These are phyloP conservation scores for Aurinia saxatilis DNA, from an alignment of 345 rosid species.

Conservation along the genomic window DNA sequence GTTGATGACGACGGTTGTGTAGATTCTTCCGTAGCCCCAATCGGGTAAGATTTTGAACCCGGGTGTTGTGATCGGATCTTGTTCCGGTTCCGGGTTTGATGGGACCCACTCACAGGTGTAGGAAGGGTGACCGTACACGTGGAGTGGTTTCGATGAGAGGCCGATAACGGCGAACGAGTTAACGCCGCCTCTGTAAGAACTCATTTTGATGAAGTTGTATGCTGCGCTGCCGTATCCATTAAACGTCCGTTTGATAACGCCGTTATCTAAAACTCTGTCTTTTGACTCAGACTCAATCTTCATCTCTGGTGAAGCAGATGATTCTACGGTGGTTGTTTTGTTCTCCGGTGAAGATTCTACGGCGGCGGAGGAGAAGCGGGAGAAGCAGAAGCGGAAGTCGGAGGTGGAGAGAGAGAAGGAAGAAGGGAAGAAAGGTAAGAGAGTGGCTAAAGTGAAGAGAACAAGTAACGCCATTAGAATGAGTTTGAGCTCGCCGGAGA, in stretches of 20 bases:
- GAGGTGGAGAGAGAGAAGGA: conserved; percentile 22
- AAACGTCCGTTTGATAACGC: conserved; percentile 54
- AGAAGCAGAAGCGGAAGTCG: conserved; percentile 30
- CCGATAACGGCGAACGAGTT: conserved; percentile 68
- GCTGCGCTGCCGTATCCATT: conserved; percentile 67
- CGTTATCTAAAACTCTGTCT: conserved; percentile 39
- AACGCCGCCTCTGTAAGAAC: conserved; percentile 74
- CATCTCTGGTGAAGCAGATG: not conserved
- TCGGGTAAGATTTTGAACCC: conserved; percentile 69
- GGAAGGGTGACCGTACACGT: conserved; percentile 53
- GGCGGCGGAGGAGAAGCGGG: conserved; percentile 26
- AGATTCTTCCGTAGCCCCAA: conserved; percentile 92
- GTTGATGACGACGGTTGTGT: conserved; percentile 77
- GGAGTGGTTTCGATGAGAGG: conserved; percentile 77
- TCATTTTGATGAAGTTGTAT: conserved; percentile 73
- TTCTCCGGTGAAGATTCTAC: conserved; percentile 4
- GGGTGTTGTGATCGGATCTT: conserved; percentile 17
- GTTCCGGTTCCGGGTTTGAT: conserved; percentile 2
- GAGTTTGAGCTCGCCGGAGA: conserved; percentile 28
- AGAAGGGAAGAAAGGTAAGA: conserved; percentile 12
- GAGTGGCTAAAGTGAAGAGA: conserved; percentile 10
- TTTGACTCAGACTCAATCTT: conserved; percentile 28
- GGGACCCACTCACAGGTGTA: conserved; percentile 77
- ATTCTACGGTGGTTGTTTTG: not conserved
- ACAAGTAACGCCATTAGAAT: conserved; percentile 18